Base-by-base conservation (phyloP, 148 eudicot genomes). In the Diospyros lotus region DNA sequence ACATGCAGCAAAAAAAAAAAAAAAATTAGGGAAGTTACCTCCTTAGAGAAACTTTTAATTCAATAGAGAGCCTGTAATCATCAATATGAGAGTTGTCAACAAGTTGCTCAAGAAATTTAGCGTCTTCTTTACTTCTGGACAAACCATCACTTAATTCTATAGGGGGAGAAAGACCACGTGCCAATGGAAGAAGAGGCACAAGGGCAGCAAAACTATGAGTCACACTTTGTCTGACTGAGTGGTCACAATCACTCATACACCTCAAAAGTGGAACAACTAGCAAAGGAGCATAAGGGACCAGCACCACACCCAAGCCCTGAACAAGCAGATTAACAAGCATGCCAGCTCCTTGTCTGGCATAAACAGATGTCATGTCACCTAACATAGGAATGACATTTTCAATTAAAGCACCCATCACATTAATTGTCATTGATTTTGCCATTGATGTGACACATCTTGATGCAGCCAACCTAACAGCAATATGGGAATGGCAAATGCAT, bases 341-440 rank as follows among this genome's bases (percentile, higher is more conserved):
- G 66, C 99, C 99, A 74, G 99, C 97, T 74, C 99, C 99, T 80
- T 96, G 99, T 77, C 98, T 91, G 61, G 98, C 89, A 82, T 91
- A 89, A 66, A 89, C 89, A 76, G 89, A 96, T 55, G 88, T 56
- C 76, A 76, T 82, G 75, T 96, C 98, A 76, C 99, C 90, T 82
- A 96, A 78, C 99, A 96, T 96, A 9, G 98, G 94, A 71, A 96
- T 80, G 41, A 88, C 97, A 79, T 87, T 93, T 83, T 89, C 98
- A 69, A 96, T 87, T 71, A 96, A 86, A 55, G 88, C 79, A 39
- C 81, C 93, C 99, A 96, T 96, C 58, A 96, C 93, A 79, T 81
- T 82, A 38, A 74, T 77, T 56, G 85, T 86, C 93, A 89, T 89
- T 78, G 98, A 86, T 84, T 93, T 96, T 10, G 99, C 98, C 94